Base-by-base conservation (phyloP, 208 protist species). In the Kentomonas sorsogonicus region DNA sequence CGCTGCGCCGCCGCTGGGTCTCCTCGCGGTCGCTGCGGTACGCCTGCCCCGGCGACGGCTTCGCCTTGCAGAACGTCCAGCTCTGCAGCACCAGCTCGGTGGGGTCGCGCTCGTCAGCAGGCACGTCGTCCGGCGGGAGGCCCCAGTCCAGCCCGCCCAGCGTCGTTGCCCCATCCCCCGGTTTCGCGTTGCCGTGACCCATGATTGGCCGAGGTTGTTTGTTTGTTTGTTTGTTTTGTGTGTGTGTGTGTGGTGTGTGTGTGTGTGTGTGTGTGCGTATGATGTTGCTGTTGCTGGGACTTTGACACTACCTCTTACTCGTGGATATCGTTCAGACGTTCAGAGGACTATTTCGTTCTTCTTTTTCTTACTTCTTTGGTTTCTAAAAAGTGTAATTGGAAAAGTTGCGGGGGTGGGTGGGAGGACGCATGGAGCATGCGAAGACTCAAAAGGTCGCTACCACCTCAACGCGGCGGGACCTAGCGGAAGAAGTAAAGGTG, bases 21-120 rank as follows among this genome's bases (percentile, higher is more conserved):
- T 93, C 86, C 56, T 92, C 89, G 26, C 72, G 68, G 52, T 91
- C 89, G 51, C 85, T 94, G 73, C 79, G 85, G 71, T 91, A 92
- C 53, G 72, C 69, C 29, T 78, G 60, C 16, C 72, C 70, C 0
- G 84, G 75, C 0, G 81, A 76, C 1, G 77, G 79, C 60, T 95
- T 96, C 0, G 88, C 81, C 44, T 91, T 93, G 66, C 91, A 96
- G 66, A 81, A 94, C 30, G 84, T 88, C 88, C 91, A 96, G 30
- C 84, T 84, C 69, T 96, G 86, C 16, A 96, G 69, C 41, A 96
- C 82, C 18, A 96, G 72, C 46, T 96, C 87, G 34, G 86, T 88
- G 15, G 74, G 70, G 48, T 93, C 84, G 25, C 66, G 57, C 57
- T 94, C 82, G 45, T 79, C 67, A 3, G 54, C 74, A 0, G 83